These are phyloP conservation scores for Wickerhamiella azyma DNA, from an alignment of 805 yeast genomes.

Conservation along the genomic window DNA sequence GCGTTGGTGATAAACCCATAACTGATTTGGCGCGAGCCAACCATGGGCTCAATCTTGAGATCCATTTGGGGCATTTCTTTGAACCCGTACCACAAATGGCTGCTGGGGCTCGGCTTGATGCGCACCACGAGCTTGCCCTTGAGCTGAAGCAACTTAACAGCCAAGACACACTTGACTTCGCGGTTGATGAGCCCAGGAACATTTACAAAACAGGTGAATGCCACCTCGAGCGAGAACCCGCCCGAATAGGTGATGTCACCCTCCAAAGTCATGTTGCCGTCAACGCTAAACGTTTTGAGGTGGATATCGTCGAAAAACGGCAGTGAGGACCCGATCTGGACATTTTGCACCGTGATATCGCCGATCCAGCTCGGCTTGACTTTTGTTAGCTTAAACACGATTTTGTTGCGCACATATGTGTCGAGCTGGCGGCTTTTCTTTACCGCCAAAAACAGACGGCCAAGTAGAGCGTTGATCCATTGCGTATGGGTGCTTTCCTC, in stretches of 20 bases:
- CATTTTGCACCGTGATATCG: constrained; percentile 57
- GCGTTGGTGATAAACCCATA: constrained; percentile 68
- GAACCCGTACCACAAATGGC: constrained; percentile 82
- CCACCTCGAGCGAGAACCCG: constrained; percentile 55
- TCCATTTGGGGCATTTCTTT: constrained; percentile 64
- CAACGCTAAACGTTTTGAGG: constrained; percentile 57
- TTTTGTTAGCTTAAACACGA: constrained; percentile 60
- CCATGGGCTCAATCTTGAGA: constrained; percentile 76
- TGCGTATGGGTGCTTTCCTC: constrained; percentile 72
- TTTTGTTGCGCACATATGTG: constrained; percentile 39
- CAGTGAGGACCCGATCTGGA: constrained; percentile 65
- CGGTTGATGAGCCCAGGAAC: constrained; percentile 61
- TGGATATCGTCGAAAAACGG: constrained; percentile 69
- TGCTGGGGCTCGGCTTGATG: constrained; percentile 82
- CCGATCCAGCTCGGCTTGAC: constrained; percentile 83
- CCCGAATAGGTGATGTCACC: constrained; percentile 61
- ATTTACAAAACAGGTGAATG: constrained; percentile 66
- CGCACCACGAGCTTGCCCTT: constrained; percentile 60
- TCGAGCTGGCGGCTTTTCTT: constrained; percentile 60
- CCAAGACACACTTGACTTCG: constrained; percentile 61
- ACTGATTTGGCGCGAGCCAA: constrained; percentile 68
- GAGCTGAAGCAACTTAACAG: constrained; percentile 51
- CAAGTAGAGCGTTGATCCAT: constrained; percentile 83
- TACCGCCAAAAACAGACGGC: constrained; percentile 64
- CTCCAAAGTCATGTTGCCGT: constrained; percentile 56